Evolutionary conservation across 805 yeast genomes (phyloP), one percentile per base, ranked within the genome.

Genomic region (Cyberlindnera americana): DNA sequence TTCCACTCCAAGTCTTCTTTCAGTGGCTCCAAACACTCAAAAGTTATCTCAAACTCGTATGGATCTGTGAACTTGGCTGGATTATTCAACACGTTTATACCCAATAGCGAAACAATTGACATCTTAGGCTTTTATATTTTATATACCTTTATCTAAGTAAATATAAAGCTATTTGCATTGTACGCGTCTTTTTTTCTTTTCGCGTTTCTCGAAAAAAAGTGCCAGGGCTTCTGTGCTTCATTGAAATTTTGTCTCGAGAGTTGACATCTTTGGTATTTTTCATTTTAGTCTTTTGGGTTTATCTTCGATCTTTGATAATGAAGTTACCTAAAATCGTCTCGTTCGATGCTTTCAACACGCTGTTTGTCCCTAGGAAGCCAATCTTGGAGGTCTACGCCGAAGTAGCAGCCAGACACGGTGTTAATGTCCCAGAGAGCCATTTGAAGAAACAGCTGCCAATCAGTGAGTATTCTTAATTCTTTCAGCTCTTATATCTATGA

Each of bases 31-130:
- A 91, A 67, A 62, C 99, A 93, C 64, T 93, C 99, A 57, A 93
- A 93, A 0, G 99, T 93, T 63, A 93, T 93, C 62, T 93, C 98
- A 59, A 93, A 90, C 60, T 93, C 95, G 53, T 93, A 93, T 2
- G 97, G 86, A 55, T 87, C 97, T 4, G 86, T 72, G 69, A 93
- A 93, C 49, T 83, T 78, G 5, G 98, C 97, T 4, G 99, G 99
- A 55, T 93, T 93, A 61, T 88, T 91, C 41, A 91, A 73, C 21
- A 93, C 96, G 53, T 86, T 85, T 45, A 93, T 89, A 37, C 96
- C 96, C 38, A 91, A 69, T 37, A 93, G 67, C 30, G 97, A 89
- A 5, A 91, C 97, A 44, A 90, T 90, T 10, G 97, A 90, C 98
- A 90, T 90, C 38, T 16, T 17, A 22, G 19, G 18, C 12, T n/a